Evolutionary conservation across 2,329 filamentous ascomycete genomes (phyloP).

Genomic region (Paraphoma sp.): DNA sequence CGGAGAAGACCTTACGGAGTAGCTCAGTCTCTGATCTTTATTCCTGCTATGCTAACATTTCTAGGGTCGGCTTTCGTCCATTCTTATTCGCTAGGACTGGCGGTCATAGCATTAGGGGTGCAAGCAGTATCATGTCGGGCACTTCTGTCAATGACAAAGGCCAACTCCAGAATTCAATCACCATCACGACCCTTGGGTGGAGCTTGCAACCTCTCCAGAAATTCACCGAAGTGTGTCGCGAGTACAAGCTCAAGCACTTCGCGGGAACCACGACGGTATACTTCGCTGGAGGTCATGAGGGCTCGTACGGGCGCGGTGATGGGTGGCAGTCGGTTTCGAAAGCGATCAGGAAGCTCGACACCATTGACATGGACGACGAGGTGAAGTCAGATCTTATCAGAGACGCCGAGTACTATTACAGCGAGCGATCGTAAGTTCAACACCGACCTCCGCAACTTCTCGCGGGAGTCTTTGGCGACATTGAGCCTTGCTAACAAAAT

Average conservation of each 20-base stretch:
- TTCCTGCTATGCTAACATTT: background rate
- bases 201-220: constrained; percentile 29
- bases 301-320: constrained; percentile 8
- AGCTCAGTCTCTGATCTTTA: background rate
- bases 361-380: constrained; percentile 40
- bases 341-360: constrained; percentile 34
- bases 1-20: background rate
- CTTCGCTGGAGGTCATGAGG: constrained; percentile 24
- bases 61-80: constrained; percentile 35
- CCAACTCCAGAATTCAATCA: constrained; percentile 22
- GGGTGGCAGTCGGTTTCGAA: constrained; percentile 34
- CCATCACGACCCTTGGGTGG: constrained; percentile 35
- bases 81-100: constrained; percentile 32
- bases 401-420: constrained; percentile 49
- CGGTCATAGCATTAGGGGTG: background rate
- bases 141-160: constrained; percentile 14
- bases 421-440: constrained; percentile 28
- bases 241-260: constrained; percentile 26
- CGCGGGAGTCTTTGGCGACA: background rate
- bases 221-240: constrained; percentile 31
- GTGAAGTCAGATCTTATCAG: constrained; percentile 37
- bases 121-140: background rate
- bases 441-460: background rate
- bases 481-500: background rate
- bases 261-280: constrained; percentile 33